Evolutionary conservation across 2,329 filamentous ascomycete genomes (phyloP).

Genomic region (Aspergillus intermedius): DNA sequence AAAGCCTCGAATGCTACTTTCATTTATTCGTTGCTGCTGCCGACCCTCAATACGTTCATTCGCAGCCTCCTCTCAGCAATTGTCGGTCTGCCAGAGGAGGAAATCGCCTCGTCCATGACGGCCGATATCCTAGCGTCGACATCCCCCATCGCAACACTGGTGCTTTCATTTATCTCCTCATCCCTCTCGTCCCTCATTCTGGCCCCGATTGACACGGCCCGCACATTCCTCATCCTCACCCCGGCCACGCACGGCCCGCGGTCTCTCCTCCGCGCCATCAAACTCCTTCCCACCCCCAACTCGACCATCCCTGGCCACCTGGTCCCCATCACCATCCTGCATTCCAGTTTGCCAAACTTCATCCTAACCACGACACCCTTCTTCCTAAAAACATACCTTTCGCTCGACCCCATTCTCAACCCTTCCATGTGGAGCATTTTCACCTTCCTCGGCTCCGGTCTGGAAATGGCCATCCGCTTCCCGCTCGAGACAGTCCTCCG

Average conservation of each 20-base stretch:
- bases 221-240: constrained; percentile 80
- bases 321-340: constrained; percentile 75
- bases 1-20: constrained; percentile 90
- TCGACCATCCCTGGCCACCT: constrained; percentile 65
- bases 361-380: constrained; percentile 78
- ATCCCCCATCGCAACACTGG: constrained; percentile 73
- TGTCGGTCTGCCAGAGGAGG: constrained; percentile 79
- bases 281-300: constrained; percentile 63
- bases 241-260: constrained; percentile 67
- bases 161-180: constrained; percentile 61
- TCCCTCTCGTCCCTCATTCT: constrained; percentile 70
- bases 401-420: constrained; percentile 73
- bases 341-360: constrained; percentile 76
- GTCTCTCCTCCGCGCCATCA: constrained; percentile 70
- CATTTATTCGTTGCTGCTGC: constrained; percentile 78
- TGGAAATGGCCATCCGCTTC: constrained; percentile 78
- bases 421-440: constrained; percentile 75
- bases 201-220: constrained; percentile 80
- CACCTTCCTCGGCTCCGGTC: constrained; percentile 72
- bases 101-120: constrained; percentile 50
- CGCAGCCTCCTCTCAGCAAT: constrained; percentile 84
- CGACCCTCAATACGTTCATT: constrained; percentile 86
- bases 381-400: constrained; percentile 74
- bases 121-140: constrained; percentile 71
- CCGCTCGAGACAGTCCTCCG: constrained; percentile 88